A percentile compares a stretch with the other conserved stretches of the same genome.
These are phyloP conservation scores for Monosporascus sp. DNA, from an alignment of 2,329 filamentous ascomycete genomes.

Conservation along the genomic window DNA sequence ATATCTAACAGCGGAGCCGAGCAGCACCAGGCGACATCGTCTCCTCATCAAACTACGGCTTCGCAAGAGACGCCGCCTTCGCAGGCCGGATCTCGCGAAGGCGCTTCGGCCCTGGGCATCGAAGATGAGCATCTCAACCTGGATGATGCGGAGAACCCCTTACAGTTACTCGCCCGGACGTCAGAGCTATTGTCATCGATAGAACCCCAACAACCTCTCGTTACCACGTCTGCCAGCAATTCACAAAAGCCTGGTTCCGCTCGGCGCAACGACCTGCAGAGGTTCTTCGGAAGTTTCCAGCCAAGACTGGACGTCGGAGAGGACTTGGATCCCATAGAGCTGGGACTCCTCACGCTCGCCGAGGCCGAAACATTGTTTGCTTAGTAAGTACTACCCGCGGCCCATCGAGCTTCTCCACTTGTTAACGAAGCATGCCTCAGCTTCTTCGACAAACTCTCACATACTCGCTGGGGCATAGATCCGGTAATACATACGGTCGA, in stretches of 20 bases:
- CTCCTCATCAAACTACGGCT: slow-evolving; percentile 22
- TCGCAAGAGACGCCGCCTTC: slow-evolving; percentile 24
- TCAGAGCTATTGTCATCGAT: slow-evolving; percentile 53
- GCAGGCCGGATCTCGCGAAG: slow-evolving; percentile 21
- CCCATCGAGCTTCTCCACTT: not conserved
- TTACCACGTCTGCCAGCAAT: not conserved
- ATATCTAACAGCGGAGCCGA: slow-evolving; percentile 12
- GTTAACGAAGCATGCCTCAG: slow-evolving; percentile 30
- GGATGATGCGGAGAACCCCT: slow-evolving; percentile 69
- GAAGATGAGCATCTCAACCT: slow-evolving; percentile 42
- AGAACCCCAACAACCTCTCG: slow-evolving; percentile 11
- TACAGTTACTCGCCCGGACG: slow-evolving; percentile 67
- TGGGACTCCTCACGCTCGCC: slow-evolving; percentile 60
- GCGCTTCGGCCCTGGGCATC: slow-evolving; percentile 25
- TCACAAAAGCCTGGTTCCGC: not conserved
- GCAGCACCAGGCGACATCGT: slow-evolving; percentile 17
- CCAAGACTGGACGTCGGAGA: slow-evolving; percentile 58
- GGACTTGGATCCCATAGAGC: slow-evolving; percentile 62
- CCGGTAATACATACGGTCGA: slow-evolving; percentile 58
- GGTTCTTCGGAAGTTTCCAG: slow-evolving; percentile 61
- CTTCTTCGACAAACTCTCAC: slow-evolving; percentile 64
- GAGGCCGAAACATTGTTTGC: slow-evolving; percentile 60
- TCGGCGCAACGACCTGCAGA: slow-evolving; percentile 46
- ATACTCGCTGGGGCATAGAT: slow-evolving; percentile 70
- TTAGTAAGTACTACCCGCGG: slow-evolving; percentile 44